Conservation (phyloP, 495 filamentous ascomycete genomes). For the Beverwykella pulmonaria region DNA sequence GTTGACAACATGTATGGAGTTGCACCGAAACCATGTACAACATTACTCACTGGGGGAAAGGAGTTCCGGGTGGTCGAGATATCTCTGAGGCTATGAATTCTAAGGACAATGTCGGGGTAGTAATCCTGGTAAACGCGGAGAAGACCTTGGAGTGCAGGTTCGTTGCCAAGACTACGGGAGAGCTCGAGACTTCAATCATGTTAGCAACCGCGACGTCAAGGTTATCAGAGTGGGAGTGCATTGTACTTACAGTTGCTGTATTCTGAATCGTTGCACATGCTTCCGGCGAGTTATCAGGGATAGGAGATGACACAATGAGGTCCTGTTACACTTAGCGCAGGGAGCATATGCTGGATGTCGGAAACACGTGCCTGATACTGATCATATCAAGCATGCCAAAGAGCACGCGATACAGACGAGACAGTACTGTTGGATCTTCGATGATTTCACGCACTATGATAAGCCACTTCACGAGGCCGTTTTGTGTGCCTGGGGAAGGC, state of each 20-base stretch:
- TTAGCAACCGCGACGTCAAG: constrained; percentile 29
- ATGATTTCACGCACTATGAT: constrained; percentile 75
- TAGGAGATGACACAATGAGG: constrained; percentile 77
- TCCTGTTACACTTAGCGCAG: constrained; percentile 46
- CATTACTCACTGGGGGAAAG: constrained; percentile 46
- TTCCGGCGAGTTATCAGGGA: constrained; percentile 81
- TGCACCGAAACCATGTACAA: background rate
- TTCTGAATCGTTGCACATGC: constrained; percentile 82
- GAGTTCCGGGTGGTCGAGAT: constrained; percentile 48
- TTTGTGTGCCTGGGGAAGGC: constrained; percentile 69
- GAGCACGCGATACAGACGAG: constrained; percentile 72
- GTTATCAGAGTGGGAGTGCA: background rate
- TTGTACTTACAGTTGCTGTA: constrained; percentile 71
- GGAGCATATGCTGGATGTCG: constrained; percentile 4
- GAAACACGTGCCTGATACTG: constrained; percentile 57
- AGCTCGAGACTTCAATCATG: constrained; percentile 56
- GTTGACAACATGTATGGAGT: background rate
- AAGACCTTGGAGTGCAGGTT: constrained; percentile 76
- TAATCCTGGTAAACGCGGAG: constrained; percentile 84
- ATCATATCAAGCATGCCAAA: constrained; percentile 87
- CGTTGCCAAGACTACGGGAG: constrained; percentile 65
- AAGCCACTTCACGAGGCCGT: constrained; percentile 75
- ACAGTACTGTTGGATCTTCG: constrained; percentile 65
- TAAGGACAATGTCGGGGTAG: constrained; percentile 83
- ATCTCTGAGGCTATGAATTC: no score